Evolutionary conservation across 192 early-diverging fungal species (phyloP), one percentile per base, ranked within the genome.

Genomic region (Backusella psychrophila): DNA sequence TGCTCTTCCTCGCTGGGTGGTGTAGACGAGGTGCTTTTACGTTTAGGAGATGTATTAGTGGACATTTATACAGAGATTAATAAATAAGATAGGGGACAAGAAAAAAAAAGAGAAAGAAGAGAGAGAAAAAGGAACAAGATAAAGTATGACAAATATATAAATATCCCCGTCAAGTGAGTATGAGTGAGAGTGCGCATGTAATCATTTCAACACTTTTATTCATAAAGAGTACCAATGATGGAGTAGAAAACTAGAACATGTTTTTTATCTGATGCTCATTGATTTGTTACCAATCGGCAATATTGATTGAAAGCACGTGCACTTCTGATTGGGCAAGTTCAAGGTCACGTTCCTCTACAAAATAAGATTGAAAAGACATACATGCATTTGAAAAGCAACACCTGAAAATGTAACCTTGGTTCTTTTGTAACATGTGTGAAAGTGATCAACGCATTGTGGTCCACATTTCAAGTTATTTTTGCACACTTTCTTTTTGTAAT

Each of bases 251-350:
- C 42, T 12, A n/a, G 42, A 72, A 53, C 34, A 72, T 72, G 42
- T 44, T 33, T 42, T 34, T 42, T 52, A 26, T 49, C 42, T 72
- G 21, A 44, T 14, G 29, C 29, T 14, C 17, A 19, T 26, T 33
- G 39, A 52, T 8, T 19, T 69, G 0, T 39, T 69, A 69, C 72
- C 72, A 74, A 74, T 74, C 52, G 72, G 35, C 6, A 41, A 65
- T 36, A 26, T 39, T 56, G 59, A 36, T 53, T 38, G 17, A 35
- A 41, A 35, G 38, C 68, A 69, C 68, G 68, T 74, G 53, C 59
- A 21, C 31, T 26, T 74, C 72, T 74, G 72, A 74, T 74, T 74
- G 72, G 72, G 53, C 53, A 36, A n/a, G 4, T 66, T 56, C 49
- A 52, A 12, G 23, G 72, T 74, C 72, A 74, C 72, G 72, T 74